Percentiles rank a stretch among this genome's conserved stretches.
Conservation (phyloP, 768 basidiomycete genomes). For the Lactifluus subvellereus region DNA sequence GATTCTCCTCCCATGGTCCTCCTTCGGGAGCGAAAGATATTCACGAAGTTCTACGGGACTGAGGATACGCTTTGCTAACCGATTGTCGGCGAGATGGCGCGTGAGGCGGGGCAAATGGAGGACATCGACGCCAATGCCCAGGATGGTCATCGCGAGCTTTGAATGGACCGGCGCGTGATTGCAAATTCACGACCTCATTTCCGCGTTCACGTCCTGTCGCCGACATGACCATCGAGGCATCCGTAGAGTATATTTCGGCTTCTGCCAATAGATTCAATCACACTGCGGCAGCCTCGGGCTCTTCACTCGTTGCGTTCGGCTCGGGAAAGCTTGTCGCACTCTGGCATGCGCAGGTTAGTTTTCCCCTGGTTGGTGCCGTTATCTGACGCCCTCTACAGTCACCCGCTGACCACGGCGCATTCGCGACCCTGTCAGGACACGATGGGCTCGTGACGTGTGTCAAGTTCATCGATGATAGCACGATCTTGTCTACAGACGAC, state of each 20-base stretch:
- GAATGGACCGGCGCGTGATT: not conserved
- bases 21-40: slow-evolving; percentile 36
- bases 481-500: slow-evolving; percentile 71
- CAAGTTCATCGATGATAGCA: slow-evolving; percentile 49
- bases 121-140: slow-evolving; percentile 75
- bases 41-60: slow-evolving; percentile 40
- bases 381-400: slow-evolving; percentile 6
- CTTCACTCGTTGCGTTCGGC: slow-evolving; percentile 49
- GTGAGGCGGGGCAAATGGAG: slow-evolving; percentile 62
- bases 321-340: slow-evolving; percentile 50
- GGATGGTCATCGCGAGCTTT: slow-evolving; percentile 46
- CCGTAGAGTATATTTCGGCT: slow-evolving; percentile 40
- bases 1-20: slow-evolving; percentile 26
- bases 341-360: slow-evolving; percentile 50
- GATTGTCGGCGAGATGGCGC: slow-evolving; percentile 43
- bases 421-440: slow-evolving; percentile 71
- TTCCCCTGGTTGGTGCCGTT: not conserved
- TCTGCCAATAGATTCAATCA: slow-evolving; percentile 43
- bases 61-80: slow-evolving; percentile 59
- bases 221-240: slow-evolving; percentile 14
- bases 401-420: slow-evolving; percentile 47
- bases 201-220: not conserved
- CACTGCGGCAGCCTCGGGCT: slow-evolving; percentile 33
- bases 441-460: slow-evolving; percentile 69
- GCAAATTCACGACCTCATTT: not conserved